Percentiles rank a stretch among this genome's conserved stretches.
These are phyloP conservation scores for Eutrema heterophyllum DNA, from an alignment of 345 rosid species.

Conservation along the genomic window DNA sequence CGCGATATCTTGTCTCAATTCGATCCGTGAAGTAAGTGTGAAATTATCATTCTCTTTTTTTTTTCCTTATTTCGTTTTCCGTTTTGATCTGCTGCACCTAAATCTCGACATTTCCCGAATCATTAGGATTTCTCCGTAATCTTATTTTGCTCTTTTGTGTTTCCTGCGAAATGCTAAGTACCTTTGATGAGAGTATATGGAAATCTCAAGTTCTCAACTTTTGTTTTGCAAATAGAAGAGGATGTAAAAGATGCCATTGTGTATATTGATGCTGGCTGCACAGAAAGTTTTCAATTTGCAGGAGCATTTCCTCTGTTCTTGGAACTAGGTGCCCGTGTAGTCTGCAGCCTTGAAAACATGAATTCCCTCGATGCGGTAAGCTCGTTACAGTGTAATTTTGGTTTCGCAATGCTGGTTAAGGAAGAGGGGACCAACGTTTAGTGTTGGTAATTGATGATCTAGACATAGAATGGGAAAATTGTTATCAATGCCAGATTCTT, in stretches of 20 bases:
- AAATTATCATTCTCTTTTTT: neutral
- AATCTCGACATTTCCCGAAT: neutral
- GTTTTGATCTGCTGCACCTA: neutral
- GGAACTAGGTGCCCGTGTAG: constrained; percentile 59
- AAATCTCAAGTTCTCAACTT: too few relatives aligned
- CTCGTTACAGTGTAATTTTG: neutral
- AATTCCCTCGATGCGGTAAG: constrained; percentile 73
- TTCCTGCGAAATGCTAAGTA: neutral
- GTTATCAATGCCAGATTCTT: neutral
- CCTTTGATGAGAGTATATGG: neutral
- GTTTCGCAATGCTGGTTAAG: neutral
- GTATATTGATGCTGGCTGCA: constrained; percentile 89
- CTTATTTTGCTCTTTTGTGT: neutral
- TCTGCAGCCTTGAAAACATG: constrained; percentile 84
- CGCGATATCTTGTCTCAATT: constrained; percentile 68
- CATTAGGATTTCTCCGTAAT: neutral
- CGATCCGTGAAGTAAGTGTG: constrained; percentile 62
- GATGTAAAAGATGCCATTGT: constrained; percentile 58
- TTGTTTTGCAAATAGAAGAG: constrained; percentile 52
- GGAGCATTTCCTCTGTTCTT: constrained; percentile 82
- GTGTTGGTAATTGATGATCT: neutral
- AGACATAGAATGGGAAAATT: neutral
- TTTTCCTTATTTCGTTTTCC: neutral
- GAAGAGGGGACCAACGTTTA: neutral
- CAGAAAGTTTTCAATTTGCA: constrained; percentile 80